Percentiles rank a stretch among this genome's conserved stretches.
These are phyloP conservation scores for Beta lomatogona DNA, from an alignment of 179 eudicot genomes.

Conservation along the genomic window DNA sequence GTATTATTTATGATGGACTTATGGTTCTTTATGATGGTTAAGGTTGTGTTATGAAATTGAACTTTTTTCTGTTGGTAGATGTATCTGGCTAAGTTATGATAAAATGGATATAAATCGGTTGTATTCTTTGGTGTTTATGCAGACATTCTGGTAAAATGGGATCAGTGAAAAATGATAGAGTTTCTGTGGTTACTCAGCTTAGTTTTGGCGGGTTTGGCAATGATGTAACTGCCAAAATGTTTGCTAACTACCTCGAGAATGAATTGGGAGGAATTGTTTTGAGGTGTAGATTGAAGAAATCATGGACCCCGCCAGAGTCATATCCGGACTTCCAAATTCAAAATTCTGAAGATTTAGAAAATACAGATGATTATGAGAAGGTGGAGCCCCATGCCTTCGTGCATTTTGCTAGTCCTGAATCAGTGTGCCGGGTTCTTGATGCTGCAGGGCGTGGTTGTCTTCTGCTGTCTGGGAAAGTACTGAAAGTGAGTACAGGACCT, in stretches of 20 bases:
- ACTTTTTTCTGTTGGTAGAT: neutral
- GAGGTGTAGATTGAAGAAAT: conserved; percentile 89
- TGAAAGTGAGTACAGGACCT: conserved; percentile 65
- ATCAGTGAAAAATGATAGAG: conserved; percentile 41
- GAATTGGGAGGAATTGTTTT: conserved; percentile 54
- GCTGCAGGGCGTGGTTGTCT: conserved; percentile 53
- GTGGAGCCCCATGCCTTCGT: conserved; percentile 87
- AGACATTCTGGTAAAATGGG: conserved; percentile 46
- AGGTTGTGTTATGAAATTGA: neutral
- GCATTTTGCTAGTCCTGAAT: conserved; percentile 61
- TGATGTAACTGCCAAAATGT: conserved; percentile 58
- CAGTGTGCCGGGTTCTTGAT: conserved; percentile 50
- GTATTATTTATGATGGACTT: too few relatives aligned
- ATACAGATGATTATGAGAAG: conserved; percentile 46
- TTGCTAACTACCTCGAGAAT: conserved; percentile 59
- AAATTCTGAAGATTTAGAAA: conserved; percentile 32
- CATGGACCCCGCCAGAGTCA: conserved; percentile 78
- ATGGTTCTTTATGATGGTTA: too few relatives aligned
- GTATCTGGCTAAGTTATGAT: neutral
- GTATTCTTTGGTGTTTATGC: conserved; percentile 8
- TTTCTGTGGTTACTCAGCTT: conserved; percentile 62
- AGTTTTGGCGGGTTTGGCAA: conserved; percentile 79
- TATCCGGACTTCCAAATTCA: conserved; percentile 49
- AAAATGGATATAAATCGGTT: neutral
- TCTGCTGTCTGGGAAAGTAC: conserved; percentile 27